These are phyloP conservation scores for Corchorus capsularis DNA, from an alignment of 345 rosid species.

Conservation along the genomic window DNA sequence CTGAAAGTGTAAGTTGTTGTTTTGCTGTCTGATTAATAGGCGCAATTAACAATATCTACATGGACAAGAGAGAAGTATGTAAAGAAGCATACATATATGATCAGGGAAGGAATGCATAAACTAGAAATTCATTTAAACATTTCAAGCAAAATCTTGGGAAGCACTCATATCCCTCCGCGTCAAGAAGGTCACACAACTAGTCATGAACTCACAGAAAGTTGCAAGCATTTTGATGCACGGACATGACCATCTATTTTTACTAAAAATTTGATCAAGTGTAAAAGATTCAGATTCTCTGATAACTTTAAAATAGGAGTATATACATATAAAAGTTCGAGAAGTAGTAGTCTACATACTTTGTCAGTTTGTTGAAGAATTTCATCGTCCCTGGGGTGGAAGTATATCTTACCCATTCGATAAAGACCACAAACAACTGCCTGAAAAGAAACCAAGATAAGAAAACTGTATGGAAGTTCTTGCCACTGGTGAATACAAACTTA, in stretches of 20 bases:
- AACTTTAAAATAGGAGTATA: neutral
- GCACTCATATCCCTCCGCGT: neutral
- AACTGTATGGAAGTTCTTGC: conserved; percentile 10
- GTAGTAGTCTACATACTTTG: conserved; percentile 47
- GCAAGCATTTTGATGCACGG: neutral
- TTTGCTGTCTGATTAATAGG: conserved; percentile 60
- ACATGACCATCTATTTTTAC: neutral
- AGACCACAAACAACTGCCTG: conserved; percentile 97
- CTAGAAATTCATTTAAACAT: conserved; percentile 10
- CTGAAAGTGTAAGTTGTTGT: conserved; percentile 47
- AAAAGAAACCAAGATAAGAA: conserved; percentile 27
- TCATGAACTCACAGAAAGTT: neutral
- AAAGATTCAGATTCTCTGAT: neutral
- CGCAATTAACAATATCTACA: conserved; percentile 72
- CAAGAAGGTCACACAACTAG: neutral
- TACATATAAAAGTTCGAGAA: conserved; percentile 18
- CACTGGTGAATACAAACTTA: conserved; percentile 11
- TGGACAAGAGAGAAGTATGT: conserved; percentile 18
- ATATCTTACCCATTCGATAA: conserved; percentile 65
- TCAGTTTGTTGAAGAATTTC: conserved; percentile 71
- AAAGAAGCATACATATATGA: conserved; percentile 18
- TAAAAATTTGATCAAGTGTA: neutral
- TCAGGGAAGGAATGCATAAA: conserved; percentile 11
- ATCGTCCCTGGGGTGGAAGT: conserved; percentile 84
- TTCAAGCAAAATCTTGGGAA: conserved; percentile 11